Evolutionary conservation across 176 grass and related monocot species (phyloP).

Genomic region (Tuctoria greenei): DNA sequence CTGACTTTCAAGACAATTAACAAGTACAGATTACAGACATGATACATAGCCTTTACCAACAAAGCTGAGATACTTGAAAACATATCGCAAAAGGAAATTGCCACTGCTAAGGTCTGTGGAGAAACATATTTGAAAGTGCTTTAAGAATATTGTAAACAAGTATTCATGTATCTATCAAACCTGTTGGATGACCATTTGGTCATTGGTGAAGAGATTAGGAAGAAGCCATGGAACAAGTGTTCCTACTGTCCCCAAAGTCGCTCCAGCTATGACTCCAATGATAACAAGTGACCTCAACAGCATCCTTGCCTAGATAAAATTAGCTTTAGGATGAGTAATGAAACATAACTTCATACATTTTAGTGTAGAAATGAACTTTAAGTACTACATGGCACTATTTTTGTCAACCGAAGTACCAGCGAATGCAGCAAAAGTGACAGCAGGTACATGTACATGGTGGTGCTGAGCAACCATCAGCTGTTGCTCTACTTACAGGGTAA

Average conservation of each 20-base stretch:
- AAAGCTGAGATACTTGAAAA: slow-evolving; percentile 8
- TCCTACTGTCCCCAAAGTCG: slow-evolving; percentile 60
- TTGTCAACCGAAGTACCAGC: background rate
- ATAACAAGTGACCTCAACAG: slow-evolving; percentile 85
- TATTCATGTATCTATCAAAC: slow-evolving; percentile 43
- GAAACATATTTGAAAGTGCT: background rate
- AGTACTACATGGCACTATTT: background rate
- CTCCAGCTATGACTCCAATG: slow-evolving; percentile 71
- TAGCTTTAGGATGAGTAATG: slow-evolving; percentile 31
- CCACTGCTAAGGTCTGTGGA: background rate
- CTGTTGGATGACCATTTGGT: slow-evolving; percentile 67
- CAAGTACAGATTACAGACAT: background rate
- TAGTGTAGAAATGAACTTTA: slow-evolving; percentile 7
- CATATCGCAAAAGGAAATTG: background rate
- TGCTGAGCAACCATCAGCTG: background rate
- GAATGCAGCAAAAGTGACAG: background rate
- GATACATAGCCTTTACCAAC: background rate
- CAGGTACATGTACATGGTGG: slow-evolving; percentile 7
- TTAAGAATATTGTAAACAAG: slow-evolving; percentile 13
- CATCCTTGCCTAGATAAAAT: slow-evolving; percentile 73
- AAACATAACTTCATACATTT: slow-evolving; percentile 22
- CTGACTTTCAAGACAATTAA: background rate
- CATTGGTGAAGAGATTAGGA: slow-evolving; percentile 72
- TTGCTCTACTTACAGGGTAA: slow-evolving; percentile 6
- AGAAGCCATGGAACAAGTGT: slow-evolving; percentile 80